These are phyloP conservation scores for Pythium brachiatum DNA, from an alignment of 352 stramenopile genomes.

Conservation along the genomic window DNA sequence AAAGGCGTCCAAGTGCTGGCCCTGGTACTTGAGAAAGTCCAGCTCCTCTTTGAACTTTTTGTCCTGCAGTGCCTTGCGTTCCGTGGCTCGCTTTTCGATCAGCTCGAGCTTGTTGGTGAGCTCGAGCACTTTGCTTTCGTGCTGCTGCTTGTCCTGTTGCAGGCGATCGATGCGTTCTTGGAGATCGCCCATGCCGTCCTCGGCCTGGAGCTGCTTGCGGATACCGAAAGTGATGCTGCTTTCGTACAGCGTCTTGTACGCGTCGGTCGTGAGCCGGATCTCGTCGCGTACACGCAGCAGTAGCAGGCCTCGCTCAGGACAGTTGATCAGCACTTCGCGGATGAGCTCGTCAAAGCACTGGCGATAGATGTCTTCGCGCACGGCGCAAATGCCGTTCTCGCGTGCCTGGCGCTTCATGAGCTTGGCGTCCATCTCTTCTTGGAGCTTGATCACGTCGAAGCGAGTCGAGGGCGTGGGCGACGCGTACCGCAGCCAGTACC, in stretches of 20 bases:
- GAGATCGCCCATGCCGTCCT: slow-evolving; percentile 91
- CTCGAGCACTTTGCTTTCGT: slow-evolving; percentile 84
- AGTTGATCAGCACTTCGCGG: slow-evolving; percentile 90
- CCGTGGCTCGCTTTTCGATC: slow-evolving; percentile 89
- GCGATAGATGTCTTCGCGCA: slow-evolving; percentile 92
- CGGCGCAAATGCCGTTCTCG: slow-evolving; percentile 91
- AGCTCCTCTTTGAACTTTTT: slow-evolving; percentile 94
- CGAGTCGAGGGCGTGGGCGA: slow-evolving; percentile 88
- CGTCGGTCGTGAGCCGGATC: slow-evolving; percentile 92
- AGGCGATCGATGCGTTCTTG: slow-evolving; percentile 54
- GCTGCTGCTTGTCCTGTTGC: slow-evolving; percentile 56
- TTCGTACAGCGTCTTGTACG: slow-evolving; percentile 95
- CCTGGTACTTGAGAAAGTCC: slow-evolving; percentile 95
- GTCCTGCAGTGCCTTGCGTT: slow-evolving; percentile 88
- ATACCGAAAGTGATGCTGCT: slow-evolving; percentile 92
- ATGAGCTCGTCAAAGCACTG: slow-evolving; percentile 94
- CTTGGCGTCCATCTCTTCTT: slow-evolving; percentile 87
- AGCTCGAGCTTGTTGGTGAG: slow-evolving; percentile 92
- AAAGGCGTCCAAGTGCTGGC: slow-evolving; percentile 94
- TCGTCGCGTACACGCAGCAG: slow-evolving; percentile 92
- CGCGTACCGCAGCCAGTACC: slow-evolving; percentile 91
- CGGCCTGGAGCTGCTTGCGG: slow-evolving; percentile 92
- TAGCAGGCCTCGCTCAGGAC: slow-evolving; percentile 89
- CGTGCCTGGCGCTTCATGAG: slow-evolving; percentile 89
- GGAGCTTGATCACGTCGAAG: slow-evolving; percentile 92